Base-by-base conservation (phyloP, 2,329 filamentous ascomycete genomes). In the Sordariomycetes sp. region DNA sequence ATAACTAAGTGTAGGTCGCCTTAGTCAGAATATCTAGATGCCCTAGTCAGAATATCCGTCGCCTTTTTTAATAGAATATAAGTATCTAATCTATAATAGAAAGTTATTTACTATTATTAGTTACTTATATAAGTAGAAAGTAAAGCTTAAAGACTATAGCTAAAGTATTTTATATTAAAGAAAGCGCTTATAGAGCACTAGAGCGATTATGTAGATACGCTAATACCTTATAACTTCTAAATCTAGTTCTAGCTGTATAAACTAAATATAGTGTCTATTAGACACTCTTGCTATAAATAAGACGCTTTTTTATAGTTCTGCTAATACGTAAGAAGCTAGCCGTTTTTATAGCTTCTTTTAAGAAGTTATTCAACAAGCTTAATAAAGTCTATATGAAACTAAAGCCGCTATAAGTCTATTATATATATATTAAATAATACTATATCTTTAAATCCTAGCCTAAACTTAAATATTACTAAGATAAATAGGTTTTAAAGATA, bases 281-380 rank as follows among this genome's bases (percentile, higher is more conserved):
- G 4, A 5, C 45, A 6, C 10, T 22, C n/a, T 50, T 12, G 5
- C 4, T 20, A 50, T 50, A 50, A 22, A 50, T 50, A 22, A 12
- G 22, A 25, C 5, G 20, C 15, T 4, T 24, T 20, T 12, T 50
- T 7, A 50, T 3, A 50, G 13, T 4, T 4, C 4, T 50, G 13
- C 4, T 20, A 12, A 50, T 24, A 24, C 3, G 74, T 42, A n/a
- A 7, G 15, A 13, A 13, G 4, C 12, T 42, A 42, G 36, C 15
- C 4, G 10, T 13, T 42, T 15, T 10, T 42, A 7, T 15, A 7
- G 15, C 3, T 12, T 42, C 2, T 7, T 42, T 5, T n/a, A 4
- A 32, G 8, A 8, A 32, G 8, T 32, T 32, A 32, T 4, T 32
- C n/a, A n/a, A 32, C 3, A 32, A 3, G 28, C 28, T 32, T 32